Base-by-base conservation (phyloP, 129 eudicot species). In the Glebionis coronaria region DNA sequence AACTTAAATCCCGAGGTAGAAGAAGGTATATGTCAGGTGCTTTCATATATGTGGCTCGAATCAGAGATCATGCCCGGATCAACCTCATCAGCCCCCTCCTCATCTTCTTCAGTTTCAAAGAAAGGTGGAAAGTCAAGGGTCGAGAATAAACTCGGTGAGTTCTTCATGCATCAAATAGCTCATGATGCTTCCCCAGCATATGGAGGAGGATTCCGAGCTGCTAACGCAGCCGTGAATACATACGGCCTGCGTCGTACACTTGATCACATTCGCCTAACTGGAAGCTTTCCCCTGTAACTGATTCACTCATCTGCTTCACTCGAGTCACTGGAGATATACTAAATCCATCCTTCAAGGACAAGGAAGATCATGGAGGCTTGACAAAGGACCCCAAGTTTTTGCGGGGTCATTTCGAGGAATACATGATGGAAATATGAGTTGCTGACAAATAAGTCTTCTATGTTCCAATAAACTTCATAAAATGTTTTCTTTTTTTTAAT, bases 1-100 rank as follows among this genome's bases (percentile, higher is more conserved):
- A 94, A 90, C 72, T 90, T 94, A 44, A 81, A 79, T 56, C 97
- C 96, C 5, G 89, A 85, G 66, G 85, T 94, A 42, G 99, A 94
- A 76, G 95, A 94, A 84, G 99, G 99, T 9, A 94, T 94, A 53
- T 94, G 99, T 71, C 99, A 94, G 75, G 94, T 94, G 66, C 95
- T 94, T 58, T 87, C 97, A 2, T 70, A 87, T 79, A 90, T 94
- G 90, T 94, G 99, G 99, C 99, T 94, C 12, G 99, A 94, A 68
- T 81, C 99, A 29, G 99, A 94, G 65, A 88, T 94, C 35, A 78
- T 83, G 78, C 94, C 99, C 1, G 81, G 76, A 46, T 70, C 79
- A 14, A 81, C 81, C 46, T 72, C 75, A 47, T 61, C 74, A 56
- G 83, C 90, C 72, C 79, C 96, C 14, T 82, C 98, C 42, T 88